Evolutionary conservation across 1,284 basidiomycete species (phyloP).

Genomic region (Farysia itapuensis): DNA sequence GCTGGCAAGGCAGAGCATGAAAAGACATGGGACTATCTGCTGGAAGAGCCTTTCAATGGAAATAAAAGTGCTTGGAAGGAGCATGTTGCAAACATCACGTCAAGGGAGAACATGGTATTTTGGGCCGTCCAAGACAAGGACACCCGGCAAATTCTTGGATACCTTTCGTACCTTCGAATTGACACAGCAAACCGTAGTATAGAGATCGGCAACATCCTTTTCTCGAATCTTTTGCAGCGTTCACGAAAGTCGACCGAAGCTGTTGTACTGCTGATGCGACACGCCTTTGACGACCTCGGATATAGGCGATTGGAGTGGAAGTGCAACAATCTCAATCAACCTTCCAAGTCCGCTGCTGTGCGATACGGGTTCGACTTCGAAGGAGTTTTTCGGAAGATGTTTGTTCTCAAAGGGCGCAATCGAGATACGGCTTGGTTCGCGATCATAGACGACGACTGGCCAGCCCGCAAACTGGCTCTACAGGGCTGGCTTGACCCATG

Average conservation of each 20-base stretch:
- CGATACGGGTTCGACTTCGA: constrained; percentile 43
- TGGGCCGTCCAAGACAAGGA: constrained; percentile 21
- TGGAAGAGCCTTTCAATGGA: constrained; percentile 15
- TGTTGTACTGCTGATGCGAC: constrained; percentile 22
- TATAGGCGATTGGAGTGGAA: constrained; percentile 51
- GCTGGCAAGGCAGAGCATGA: constrained; percentile 17
- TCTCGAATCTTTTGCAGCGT: constrained; percentile 25
- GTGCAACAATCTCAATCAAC: constrained; percentile 36
- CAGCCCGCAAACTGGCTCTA: constrained; percentile 17
- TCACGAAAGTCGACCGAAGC: constrained; percentile 35
- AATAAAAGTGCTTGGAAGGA: neutral
- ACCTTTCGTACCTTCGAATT: constrained; percentile 25
- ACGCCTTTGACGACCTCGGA: constrained; percentile 26
- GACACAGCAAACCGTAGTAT: constrained; percentile 14
- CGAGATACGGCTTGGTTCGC: constrained; percentile 48
- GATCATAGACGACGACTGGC: constrained; percentile 47
- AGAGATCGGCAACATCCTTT: constrained; percentile 47
- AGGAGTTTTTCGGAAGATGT: constrained; percentile 37
- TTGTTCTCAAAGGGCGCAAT: constrained; percentile 33
- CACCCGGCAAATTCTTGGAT: constrained; percentile 6
- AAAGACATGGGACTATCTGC: constrained; percentile 27
- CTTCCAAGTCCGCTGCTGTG: constrained; percentile 35
- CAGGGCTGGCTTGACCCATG: constrained; percentile 29
- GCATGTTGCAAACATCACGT: neutral
- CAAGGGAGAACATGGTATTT: constrained; percentile 22